Percentiles rank a stretch among this genome's conserved stretches.
phyloP scores from a whole-genome alignment of 2,329 filamentous ascomycete genomes.

The Neocatenulostroma microsporum region DNA sequence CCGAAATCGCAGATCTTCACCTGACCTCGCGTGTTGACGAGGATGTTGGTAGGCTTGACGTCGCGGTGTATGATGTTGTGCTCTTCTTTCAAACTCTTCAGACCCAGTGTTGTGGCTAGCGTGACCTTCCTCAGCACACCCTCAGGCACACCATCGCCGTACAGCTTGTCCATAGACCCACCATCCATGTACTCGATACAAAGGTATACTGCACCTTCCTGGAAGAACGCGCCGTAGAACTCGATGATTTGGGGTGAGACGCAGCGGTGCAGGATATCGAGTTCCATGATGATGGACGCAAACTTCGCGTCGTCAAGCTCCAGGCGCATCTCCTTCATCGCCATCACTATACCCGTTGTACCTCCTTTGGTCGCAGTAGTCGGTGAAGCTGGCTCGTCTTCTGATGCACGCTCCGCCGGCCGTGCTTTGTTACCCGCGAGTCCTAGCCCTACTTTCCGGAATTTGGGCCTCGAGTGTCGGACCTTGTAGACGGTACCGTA shows the following conservation, averaged over 20 bases:
- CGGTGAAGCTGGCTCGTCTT: constrained; percentile 18
- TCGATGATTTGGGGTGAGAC: constrained; percentile 95
- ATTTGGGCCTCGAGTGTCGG: constrained; percentile 65
- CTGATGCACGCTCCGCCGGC: constrained; percentile 16
- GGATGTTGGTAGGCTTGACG: constrained; percentile 97
- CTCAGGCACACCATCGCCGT: constrained; percentile 83
- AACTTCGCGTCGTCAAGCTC: constrained; percentile 97
- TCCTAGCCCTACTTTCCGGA: constrained; percentile 54
- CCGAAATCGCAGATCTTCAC: constrained; percentile 99
- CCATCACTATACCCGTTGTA: constrained; percentile 78
- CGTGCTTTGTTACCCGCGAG: constrained; percentile 51
- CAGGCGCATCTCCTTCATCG: constrained; percentile 96
- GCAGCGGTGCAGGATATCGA: constrained; percentile 92
- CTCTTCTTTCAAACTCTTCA: constrained; percentile 91
- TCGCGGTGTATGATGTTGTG: constrained; percentile 99
- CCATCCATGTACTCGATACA: constrained; percentile 99
- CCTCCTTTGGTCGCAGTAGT: constrained; percentile 29
- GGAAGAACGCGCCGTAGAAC: constrained; percentile 98
- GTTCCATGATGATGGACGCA: constrained; percentile 91
- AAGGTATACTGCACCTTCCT: constrained; percentile 97
- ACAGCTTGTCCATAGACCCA: constrained; percentile 93
- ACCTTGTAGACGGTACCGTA: constrained; percentile 98
- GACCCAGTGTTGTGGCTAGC: constrained; percentile 77
- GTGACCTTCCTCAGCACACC: constrained; percentile 83
- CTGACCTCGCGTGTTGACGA: constrained; percentile 81